Percentiles rank a stretch among this genome's conserved stretches.
Evolutionary conservation across 495 filamentous ascomycete genomes (phyloP).

Genomic region (Beverwykella pulmonaria): DNA sequence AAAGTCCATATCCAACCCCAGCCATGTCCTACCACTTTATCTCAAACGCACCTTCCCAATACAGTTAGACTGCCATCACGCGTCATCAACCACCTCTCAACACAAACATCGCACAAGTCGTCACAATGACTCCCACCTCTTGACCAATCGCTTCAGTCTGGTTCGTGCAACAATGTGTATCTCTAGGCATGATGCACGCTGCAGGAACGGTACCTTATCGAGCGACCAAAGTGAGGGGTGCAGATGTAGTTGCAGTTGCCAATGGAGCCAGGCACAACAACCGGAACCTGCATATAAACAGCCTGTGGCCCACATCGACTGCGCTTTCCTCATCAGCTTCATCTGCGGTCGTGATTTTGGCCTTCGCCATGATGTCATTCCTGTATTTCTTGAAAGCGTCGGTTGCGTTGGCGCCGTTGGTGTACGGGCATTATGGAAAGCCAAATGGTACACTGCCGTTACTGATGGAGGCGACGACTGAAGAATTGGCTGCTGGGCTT

Average conservation of each 20-base stretch:
- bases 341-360: not conserved
- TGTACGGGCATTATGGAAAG: not conserved
- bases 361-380: constrained; percentile 15
- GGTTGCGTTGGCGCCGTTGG: not conserved
- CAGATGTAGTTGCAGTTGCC: not conserved
- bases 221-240: not conserved
- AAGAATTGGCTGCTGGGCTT: constrained; percentile 57
- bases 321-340: too few species aligned
- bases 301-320: not conserved
- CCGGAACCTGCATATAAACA: not conserved
- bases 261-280: not conserved
- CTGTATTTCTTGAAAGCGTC: not conserved
- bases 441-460: constrained; percentile 43
- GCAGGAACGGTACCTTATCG: not conserved
- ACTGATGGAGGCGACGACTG: constrained; percentile 55
- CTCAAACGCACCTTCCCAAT: not conserved
- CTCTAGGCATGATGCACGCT: not conserved
- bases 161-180: not conserved
- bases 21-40: not conserved
- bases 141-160: not conserved
- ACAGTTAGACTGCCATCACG: not conserved
- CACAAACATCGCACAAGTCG: not conserved
- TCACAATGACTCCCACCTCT: not conserved
- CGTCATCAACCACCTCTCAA: not conserved
- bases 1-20: not conserved